Evolutionary conservation across 768 basidiomycete species (phyloP), one percentile per base, ranked within the genome.

Genomic region (Phylloporus arenicola): DNA sequence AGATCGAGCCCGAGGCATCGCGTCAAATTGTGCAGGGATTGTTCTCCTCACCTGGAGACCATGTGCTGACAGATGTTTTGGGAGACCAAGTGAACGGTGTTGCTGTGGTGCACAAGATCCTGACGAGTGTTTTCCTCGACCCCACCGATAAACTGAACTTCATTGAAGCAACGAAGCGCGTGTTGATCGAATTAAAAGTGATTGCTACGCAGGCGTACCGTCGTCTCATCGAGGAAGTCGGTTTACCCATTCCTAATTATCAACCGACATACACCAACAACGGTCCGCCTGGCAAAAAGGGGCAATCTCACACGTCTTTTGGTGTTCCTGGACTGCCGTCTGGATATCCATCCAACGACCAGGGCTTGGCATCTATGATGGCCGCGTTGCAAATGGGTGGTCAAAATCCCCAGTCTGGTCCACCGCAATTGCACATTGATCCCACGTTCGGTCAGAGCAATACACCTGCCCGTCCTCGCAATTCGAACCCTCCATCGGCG

Each of bases 61-160:
- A 92, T 61, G 90, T 93, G 38, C 74, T 98, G 35, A 92, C 88
- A 12, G 95, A 98, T 62, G 89, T 98, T 40, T 75, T 99, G 57
- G 86, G 86, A 41, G 95, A 99, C 69, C 94, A 98, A 71, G 92
- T 97, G 52, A 94, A 96, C 64, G 94, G 94, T 22, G 86, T 95
- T 45, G 86, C 92, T 5, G 88, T 92, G 30, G 84, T 95, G 22
- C 88, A 89, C 69, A 98, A 98, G 69, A 88, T 97, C 54, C 68
- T 97, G 57, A 88, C 87, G 11, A 93, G 88, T 64, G 78, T 88
- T 10, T 91, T 86, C 73, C 77, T 97, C 55, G 86, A 92, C 43
- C 79, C 81, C 12, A 61, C 69, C 6, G 81, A 85, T 59, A 89
- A 86, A 64, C 72, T 74, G 14, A 72, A 71, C 38, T 88, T 89